Conservation (phyloP, 192 early-diverging fungal genomes). For the Dimargaris cristalligena region DNA sequence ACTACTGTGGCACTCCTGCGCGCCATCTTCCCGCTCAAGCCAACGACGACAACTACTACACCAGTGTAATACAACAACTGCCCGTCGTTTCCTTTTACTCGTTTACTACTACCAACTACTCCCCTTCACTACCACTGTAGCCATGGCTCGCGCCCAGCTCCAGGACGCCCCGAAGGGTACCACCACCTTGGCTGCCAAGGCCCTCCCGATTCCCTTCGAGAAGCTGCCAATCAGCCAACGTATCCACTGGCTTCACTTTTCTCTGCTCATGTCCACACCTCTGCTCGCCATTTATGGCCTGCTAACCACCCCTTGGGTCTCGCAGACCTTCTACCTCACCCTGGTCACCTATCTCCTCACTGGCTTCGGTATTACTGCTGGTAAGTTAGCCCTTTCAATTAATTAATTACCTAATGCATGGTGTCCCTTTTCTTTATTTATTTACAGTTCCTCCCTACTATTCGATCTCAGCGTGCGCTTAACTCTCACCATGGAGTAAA, state of each 20-base stretch:
- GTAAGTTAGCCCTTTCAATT: constrained; percentile 26
- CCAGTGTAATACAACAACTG: too few species aligned
- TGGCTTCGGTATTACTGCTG: constrained; percentile 79
- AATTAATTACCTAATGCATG: background rate
- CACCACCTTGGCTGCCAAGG: background rate
- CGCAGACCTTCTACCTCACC: constrained; percentile 55
- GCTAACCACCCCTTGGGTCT: constrained; percentile 43
- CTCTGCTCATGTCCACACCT: constrained; percentile 50
- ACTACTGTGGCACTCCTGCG: too few species aligned
- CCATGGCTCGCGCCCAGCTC: constrained; percentile 1
- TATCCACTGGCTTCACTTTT: constrained; percentile 51
- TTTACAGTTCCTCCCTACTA: too few species aligned
- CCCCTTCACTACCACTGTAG: too few species aligned
- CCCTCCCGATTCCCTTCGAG: constrained; percentile 12
- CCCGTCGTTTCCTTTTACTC: background rate
- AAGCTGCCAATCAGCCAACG: constrained; percentile 26
- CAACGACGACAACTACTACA: too few species aligned
- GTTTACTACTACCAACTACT: background rate
- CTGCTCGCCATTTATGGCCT: constrained; percentile 65
- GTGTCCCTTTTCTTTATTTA: background rate
- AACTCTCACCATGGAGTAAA: too few species aligned
- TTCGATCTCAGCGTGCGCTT: too few species aligned
- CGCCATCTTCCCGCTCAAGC: too few species aligned
- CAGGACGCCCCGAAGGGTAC: background rate
- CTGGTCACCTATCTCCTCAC: constrained; percentile 59